Base-by-base conservation (phyloP, 371 early-diverging fungal species). In the Massospora cicadina region DNA sequence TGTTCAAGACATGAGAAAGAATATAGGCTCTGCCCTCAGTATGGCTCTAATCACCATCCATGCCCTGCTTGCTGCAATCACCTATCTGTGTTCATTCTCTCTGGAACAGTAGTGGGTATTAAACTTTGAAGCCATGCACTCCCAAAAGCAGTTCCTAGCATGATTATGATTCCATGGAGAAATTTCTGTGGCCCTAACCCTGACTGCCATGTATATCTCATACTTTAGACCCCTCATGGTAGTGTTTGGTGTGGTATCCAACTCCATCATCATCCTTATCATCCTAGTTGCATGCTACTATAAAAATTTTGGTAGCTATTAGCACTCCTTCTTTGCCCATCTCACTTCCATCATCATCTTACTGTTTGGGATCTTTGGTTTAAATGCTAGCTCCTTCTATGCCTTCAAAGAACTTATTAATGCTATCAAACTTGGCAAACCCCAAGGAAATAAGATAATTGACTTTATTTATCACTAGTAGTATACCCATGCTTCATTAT, bases 161-260 rank as follows among this genome's bases (percentile, higher is more conserved):
- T 81, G 87, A 29, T 76, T 77, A 12, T 24, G 71, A 23, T 69
- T 86, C 54, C 81, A 90, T 30, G 75, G 79, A 1, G 72, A 82
- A 55, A 70, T 80, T 68, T 68, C 72, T 21, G 32, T 78, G 33
- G 68, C 84, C 60, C 78, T 76, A 5, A 74, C 80, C 2, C 26
- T 68, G 17, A 70, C 85, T 64, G 89, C 89, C 0, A 73, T 88
- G 65, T 71, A 78, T 59, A 77, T 93, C 12, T 87, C 91, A n/a
- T 84, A 81, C 73, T 90, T 93, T 74, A 81, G 80, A 53, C 80
- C 82, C 67, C 75, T 90, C 59, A 88, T 91, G 86, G 79, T 87
- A 7, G 72, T 93, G 26, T 69, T 93, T 53, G 93, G 93, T 28
- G 85, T 90, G 0, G 70, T 91, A 55, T 79, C 85, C 30, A 87